Percentiles rank a stretch among this genome's conserved stretches.
These are phyloP conservation scores for Pythium scleroteichum DNA, from an alignment of 352 stramenopile genomes.

Conservation along the genomic window DNA sequence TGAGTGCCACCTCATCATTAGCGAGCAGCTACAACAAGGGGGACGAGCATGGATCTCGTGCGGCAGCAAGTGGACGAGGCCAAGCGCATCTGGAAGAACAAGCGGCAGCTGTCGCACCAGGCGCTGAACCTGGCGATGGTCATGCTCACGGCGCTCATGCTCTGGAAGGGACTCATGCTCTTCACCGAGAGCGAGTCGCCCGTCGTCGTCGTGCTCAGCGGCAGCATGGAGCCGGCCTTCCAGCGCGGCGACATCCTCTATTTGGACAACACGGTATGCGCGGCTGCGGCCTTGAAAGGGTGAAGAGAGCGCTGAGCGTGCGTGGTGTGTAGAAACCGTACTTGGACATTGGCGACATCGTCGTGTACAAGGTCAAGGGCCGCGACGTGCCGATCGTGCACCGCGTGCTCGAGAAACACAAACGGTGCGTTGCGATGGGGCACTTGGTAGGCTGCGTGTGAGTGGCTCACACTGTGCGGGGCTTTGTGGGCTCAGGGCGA, in stretches of 20 bases:
- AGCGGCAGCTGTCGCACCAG: slow-evolving; percentile 97
- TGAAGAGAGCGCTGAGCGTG: not conserved
- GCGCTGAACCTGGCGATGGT: slow-evolving; percentile 98
- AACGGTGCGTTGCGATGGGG: slow-evolving; percentile 48
- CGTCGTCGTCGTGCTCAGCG: slow-evolving; percentile 98
- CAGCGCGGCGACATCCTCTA: slow-evolving; percentile 99
- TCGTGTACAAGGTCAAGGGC: slow-evolving; percentile 98
- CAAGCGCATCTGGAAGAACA: slow-evolving; percentile 99
- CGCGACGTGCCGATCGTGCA: slow-evolving; percentile 99
- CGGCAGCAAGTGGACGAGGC: slow-evolving; percentile 93
- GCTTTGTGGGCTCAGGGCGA: slow-evolving; percentile 34
- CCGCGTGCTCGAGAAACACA: slow-evolving; percentile 97
- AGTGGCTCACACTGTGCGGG: too few species aligned
- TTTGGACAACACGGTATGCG: slow-evolving; percentile 92
- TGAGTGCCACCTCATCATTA: slow-evolving; percentile 14
- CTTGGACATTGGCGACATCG: slow-evolving; percentile 88
- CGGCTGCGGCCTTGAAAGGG: not conserved
- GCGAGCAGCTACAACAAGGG: not conserved
- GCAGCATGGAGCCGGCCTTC: slow-evolving; percentile 99
- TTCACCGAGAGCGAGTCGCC: slow-evolving; percentile 97
- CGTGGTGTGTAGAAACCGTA: slow-evolving; percentile 53
- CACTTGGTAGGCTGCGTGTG: slow-evolving; percentile 23
- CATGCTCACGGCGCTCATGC: slow-evolving; percentile 98
- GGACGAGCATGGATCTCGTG: slow-evolving; percentile 53
- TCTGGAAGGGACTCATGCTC: slow-evolving; percentile 99